Percentiles rank a stretch among this genome's conserved stretches.
phyloP scores from a whole-genome alignment of 495 filamentous ascomycete genomes.

The Penicillium silybi region DNA sequence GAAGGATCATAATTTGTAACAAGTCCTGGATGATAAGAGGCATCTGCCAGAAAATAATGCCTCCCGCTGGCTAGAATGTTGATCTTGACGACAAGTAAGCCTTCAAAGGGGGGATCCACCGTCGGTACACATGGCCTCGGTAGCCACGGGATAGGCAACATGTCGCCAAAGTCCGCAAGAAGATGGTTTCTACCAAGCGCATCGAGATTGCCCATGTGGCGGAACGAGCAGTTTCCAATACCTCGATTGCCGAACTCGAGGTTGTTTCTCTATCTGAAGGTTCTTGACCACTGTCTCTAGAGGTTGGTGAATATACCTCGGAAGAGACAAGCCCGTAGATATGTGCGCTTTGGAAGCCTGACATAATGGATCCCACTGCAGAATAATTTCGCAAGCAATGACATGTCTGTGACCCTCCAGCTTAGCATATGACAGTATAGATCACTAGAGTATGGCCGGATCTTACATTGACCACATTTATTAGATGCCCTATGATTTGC shows the following conservation, averaged over 20 bases:
- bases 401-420: slow-evolving; percentile 61
- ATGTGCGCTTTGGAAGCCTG: slow-evolving; percentile 79
- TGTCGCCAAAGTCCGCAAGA: not conserved
- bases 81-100: not conserved
- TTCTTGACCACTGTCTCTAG: no score
- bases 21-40: no score
- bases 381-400: slow-evolving; percentile 86
- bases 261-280: no score
- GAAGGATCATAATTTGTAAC: no score
- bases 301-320: no score
- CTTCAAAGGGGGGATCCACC: not conserved
- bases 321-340: slow-evolving; percentile 69
- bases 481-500: slow-evolving; percentile 91
- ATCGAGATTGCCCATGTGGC: no score
- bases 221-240: no score
- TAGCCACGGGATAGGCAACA: not conserved
- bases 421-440: not conserved
- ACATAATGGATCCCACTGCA: slow-evolving; percentile 88
- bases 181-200: not conserved
- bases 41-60: no score
- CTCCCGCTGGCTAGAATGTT: not conserved
- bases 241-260: no score
- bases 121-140: not conserved
- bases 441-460: not conserved
- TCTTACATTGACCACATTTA: slow-evolving; percentile 76